These are phyloP conservation scores for Starmera caribaea DNA, from an alignment of 805 yeast species.

Conservation along the genomic window DNA sequence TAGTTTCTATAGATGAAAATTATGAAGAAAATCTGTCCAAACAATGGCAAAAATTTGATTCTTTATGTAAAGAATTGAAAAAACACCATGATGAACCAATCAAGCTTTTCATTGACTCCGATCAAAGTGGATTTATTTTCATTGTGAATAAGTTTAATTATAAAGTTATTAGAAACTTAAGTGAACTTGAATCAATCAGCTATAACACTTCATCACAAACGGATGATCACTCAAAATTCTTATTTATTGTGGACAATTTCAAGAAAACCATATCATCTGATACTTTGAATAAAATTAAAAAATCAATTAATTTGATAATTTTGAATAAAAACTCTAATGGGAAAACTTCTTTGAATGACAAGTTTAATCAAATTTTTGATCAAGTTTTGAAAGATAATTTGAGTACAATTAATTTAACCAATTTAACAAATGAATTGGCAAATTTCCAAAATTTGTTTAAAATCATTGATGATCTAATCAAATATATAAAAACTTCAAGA, in stretches of 20 bases:
- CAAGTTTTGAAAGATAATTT: constrained; percentile 30
- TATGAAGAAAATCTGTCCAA: constrained; percentile 29
- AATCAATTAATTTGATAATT: constrained; percentile 28
- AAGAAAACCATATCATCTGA: constrained; percentile 28
- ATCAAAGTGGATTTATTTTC: constrained; percentile 17
- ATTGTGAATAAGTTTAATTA: constrained; percentile 26
- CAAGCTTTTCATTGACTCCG: constrained; percentile 31
- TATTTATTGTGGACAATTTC: constrained; percentile 30
- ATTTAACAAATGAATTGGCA: constrained; percentile 30
- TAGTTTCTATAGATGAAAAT: constrained; percentile 20
- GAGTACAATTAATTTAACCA: constrained; percentile 26
- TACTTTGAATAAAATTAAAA: constrained; percentile 23
- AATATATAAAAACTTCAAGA: constrained; percentile 3
- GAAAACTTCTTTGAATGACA: constrained; percentile 22
- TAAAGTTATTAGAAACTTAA: constrained; percentile 24
- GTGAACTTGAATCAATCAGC: constrained; percentile 24
- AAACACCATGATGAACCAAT: constrained; percentile 53
- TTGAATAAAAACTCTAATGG: constrained; percentile 24
- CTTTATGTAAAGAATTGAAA: constrained; percentile 63
- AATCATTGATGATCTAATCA: constrained; percentile 27
- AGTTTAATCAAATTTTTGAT: constrained; percentile 28
- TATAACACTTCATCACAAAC: constrained; percentile 23
- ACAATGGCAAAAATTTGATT: constrained; percentile 62
- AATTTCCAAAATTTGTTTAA: constrained; percentile 26
- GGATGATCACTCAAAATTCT: constrained; percentile 19